A percentile compares a stretch with the other conserved stretches of the same genome.
Evolutionary conservation across 371 early-diverging fungal genomes (phyloP).

Genomic region (Mucor irregularis): DNA sequence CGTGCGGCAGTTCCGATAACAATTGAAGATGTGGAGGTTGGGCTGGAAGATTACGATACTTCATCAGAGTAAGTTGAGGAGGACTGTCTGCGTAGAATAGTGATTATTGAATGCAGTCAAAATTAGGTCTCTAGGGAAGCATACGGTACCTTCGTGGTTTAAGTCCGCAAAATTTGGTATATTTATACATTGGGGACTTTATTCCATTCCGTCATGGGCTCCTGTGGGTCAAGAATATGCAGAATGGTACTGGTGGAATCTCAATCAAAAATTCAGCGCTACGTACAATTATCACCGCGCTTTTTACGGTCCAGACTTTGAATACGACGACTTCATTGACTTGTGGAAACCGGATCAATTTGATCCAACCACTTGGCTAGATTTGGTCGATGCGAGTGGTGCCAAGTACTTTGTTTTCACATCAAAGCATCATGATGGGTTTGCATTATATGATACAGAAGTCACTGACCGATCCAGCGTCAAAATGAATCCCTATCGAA

Average conservation of each 20-base stretch:
- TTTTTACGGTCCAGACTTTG: constrained; percentile 26
- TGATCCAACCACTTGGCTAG: constrained; percentile 30
- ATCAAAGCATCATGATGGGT: constrained; percentile 41
- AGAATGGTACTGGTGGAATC: constrained; percentile 47
- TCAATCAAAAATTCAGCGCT: constrained; percentile 23
- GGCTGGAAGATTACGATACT: not conserved
- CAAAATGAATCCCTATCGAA: constrained; percentile 18
- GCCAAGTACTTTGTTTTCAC: constrained; percentile 44
- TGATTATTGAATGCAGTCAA: not conserved
- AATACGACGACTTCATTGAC: constrained; percentile 33
- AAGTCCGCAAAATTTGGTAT: constrained; percentile 37
- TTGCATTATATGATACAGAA: constrained; percentile 33
- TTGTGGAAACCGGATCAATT: constrained; percentile 19
- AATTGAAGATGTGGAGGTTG: not conserved
- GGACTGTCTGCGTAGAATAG: no score
- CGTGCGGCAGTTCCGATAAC: not conserved
- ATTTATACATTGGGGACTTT: constrained; percentile 43
- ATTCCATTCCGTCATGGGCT: constrained; percentile 39
- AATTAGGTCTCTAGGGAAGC: constrained; percentile 20
- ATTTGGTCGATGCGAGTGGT: constrained; percentile 21
- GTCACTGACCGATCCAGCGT: constrained; percentile 27
- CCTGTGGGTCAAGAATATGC: constrained; percentile 33
- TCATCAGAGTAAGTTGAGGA: not conserved
- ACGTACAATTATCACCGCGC: constrained; percentile 27
- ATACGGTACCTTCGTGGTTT: constrained; percentile 32